Conservation (phyloP, 2,329 filamentous ascomycete genomes). For the Monosporascus cannonballus region DNA sequence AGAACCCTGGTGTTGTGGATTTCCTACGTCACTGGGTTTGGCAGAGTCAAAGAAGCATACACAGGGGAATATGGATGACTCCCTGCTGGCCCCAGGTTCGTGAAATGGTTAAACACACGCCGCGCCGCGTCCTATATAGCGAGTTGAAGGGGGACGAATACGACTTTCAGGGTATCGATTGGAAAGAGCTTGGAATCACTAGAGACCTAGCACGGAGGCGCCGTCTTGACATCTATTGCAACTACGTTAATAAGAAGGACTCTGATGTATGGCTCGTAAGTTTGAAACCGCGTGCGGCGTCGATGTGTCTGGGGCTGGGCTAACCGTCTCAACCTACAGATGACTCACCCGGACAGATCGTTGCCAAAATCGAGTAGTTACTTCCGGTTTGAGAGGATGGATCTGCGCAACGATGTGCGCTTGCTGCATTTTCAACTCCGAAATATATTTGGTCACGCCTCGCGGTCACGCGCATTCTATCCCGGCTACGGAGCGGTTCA, state of each 20-base stretch:
- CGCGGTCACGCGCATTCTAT: conserved; percentile 52
- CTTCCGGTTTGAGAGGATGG: conserved; percentile 54
- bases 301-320: background rate
- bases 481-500: conserved; percentile 43
- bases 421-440: conserved; percentile 63
- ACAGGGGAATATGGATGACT: conserved; percentile 23
- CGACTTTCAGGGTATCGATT: conserved; percentile 56
- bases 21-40: conserved; percentile 46
- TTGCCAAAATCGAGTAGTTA: conserved; percentile 40
- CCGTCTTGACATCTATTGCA: conserved; percentile 45
- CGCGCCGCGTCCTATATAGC: conserved; percentile 27
- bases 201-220: conserved; percentile 41
- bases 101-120: conserved; percentile 10
- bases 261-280: conserved; percentile 45
- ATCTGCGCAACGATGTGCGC: conserved; percentile 45
- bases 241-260: conserved; percentile 48
- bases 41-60: conserved; percentile 17
- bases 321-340: background rate
- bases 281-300: conserved; percentile 7
- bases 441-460: conserved; percentile 53
- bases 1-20: conserved; percentile 42
- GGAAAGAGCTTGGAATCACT: conserved; percentile 46
- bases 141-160: conserved; percentile 50
- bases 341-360: conserved; percentile 22
- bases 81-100: conserved; percentile 7